phyloP scores from a whole-genome alignment of 345 rosid species.

The Boechera retrofracta region DNA sequence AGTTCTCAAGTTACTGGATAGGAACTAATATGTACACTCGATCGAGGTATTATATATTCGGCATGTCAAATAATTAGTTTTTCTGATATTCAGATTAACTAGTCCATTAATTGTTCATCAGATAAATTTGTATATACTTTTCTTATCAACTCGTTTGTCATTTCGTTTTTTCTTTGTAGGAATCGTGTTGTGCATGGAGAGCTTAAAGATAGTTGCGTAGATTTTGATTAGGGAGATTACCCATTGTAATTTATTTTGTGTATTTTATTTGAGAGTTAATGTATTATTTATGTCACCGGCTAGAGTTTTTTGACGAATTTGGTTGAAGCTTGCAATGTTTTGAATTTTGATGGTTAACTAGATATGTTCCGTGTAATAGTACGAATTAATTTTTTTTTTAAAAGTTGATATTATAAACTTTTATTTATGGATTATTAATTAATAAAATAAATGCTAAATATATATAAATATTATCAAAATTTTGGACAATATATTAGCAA shows the following conservation, averaged over 20 bases:
- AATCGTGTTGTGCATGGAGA: constrained; percentile 16
- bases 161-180: constrained; percentile 16
- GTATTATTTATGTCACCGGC: constrained; percentile 14
- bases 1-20: constrained; percentile 48
- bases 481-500: no score
- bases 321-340: constrained; percentile 35
- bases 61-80: background rate
- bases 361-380: no score
- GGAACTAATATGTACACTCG: constrained; percentile 31
- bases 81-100: constrained; percentile 1
- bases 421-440: no score
- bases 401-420: no score
- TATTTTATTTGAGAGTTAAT: constrained; percentile 26
- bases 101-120: background rate
- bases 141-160: background rate
- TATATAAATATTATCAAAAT: no score
- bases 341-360: background rate
- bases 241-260: constrained; percentile 10
- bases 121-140: constrained; percentile 6
- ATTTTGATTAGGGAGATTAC: constrained; percentile 32
- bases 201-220: constrained; percentile 29
- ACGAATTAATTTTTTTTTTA: no score
- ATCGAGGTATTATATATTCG: constrained; percentile 32
- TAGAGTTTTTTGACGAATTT: constrained; percentile 34
- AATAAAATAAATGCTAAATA: no score